Percentiles rank a stretch among this genome's conserved stretches.
Conservation (phyloP, 2,329 filamentous ascomycete genomes). For the Fusarium sublunatum region DNA sequence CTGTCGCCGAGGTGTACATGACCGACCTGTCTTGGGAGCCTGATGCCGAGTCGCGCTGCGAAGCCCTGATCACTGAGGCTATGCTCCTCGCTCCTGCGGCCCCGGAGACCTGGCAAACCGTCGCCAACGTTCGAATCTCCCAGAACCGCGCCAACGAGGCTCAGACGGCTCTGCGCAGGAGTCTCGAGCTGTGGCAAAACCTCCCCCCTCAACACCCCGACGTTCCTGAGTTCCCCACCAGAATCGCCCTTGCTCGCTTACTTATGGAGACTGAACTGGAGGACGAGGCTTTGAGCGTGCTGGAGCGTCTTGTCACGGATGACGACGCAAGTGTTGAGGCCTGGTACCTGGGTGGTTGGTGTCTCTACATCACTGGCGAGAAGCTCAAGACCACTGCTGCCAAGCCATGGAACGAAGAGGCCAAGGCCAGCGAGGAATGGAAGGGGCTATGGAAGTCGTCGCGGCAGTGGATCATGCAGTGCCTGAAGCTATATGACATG, state of each 20-base stretch:
- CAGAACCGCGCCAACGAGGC: slow-evolving; percentile 85
- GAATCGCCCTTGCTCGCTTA: slow-evolving; percentile 84
- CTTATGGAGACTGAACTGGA: slow-evolving; percentile 92
- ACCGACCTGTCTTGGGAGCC: slow-evolving; percentile 94
- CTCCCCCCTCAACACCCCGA: slow-evolving; percentile 75
- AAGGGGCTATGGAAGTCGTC: slow-evolving; percentile 76
- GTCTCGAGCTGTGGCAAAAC: slow-evolving; percentile 85
- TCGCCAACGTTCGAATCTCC: slow-evolving; percentile 93
- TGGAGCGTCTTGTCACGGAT: slow-evolving; percentile 85
- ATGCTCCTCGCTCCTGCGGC: slow-evolving; percentile 83
- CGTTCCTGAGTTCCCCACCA: slow-evolving; percentile 86
- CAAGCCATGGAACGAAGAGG: slow-evolving; percentile 47
- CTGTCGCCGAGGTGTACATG: slow-evolving; percentile 98
- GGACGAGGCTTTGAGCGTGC: slow-evolving; percentile 83
- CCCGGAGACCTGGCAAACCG: slow-evolving; percentile 92
- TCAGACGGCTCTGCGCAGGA: slow-evolving; percentile 78
- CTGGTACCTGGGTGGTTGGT: slow-evolving; percentile 98
- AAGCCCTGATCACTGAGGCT: slow-evolving; percentile 89
- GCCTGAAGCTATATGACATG: slow-evolving; percentile 79
- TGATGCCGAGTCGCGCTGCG: slow-evolving; percentile 89
- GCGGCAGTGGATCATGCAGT: slow-evolving; percentile 84
- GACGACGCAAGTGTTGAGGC: slow-evolving; percentile 95
- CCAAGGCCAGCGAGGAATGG: slow-evolving; percentile 60
- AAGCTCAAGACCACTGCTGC: slow-evolving; percentile 63
- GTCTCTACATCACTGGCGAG: slow-evolving; percentile 81